A percentile compares a stretch with the other conserved stretches of the same genome.
These are phyloP conservation scores for Firmiana major DNA, from an alignment of 345 rosid species.

Conservation along the genomic window DNA sequence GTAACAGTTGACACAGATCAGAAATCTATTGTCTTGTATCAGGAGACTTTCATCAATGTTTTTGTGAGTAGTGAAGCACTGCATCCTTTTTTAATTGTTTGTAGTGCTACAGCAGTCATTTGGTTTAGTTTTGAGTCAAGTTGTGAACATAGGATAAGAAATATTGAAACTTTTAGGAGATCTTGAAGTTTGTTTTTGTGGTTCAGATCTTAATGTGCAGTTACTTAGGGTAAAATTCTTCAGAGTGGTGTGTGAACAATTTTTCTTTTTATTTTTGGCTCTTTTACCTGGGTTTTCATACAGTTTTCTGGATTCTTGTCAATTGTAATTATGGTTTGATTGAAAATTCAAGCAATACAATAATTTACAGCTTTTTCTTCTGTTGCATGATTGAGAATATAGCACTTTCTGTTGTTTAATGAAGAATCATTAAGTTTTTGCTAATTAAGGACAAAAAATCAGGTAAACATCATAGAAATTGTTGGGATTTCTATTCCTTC, in stretches of 20 bases:
- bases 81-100: conserved; percentile 23
- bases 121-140: conserved; percentile 7
- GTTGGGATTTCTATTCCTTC: neutral
- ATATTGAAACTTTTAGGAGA: neutral
- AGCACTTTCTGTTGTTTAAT: neutral
- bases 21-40: conserved; percentile 14
- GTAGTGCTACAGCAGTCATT: conserved; percentile 29
- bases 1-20: neutral
- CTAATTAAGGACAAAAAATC: conserved; percentile 9
- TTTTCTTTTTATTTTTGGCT: neutral
- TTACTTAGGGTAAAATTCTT: neutral
- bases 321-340: conserved; percentile 23
- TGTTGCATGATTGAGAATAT: neutral
- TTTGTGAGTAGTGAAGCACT: conserved; percentile 21
- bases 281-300: neutral
- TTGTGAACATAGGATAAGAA: conserved; percentile 7
- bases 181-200: neutral
- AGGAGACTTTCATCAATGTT: neutral
- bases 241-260: conserved; percentile 14
- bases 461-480: neutral
- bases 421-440: neutral
- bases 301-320: neutral
- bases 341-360: neutral
- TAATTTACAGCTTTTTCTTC: neutral
- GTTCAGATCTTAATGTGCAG: conserved; percentile 1